phyloP scores from a whole-genome alignment of 139 green algal species.

The Picochlorum sp. region DNA sequence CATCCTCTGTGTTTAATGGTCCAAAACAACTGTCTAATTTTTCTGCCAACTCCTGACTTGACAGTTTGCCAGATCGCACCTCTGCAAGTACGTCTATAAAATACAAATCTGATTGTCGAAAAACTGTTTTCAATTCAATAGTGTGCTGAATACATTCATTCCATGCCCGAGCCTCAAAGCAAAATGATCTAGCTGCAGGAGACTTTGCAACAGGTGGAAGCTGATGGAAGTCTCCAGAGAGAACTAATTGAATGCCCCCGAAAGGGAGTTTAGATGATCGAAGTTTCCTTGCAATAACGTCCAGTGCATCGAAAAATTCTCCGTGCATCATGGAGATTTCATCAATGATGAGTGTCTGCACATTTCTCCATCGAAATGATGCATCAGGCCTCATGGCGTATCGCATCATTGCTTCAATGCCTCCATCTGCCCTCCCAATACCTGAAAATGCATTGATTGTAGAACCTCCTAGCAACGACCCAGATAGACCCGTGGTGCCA shows the following conservation, averaged over 20 bases:
- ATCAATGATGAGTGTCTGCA: conserved; percentile 46
- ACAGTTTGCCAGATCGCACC: conserved; percentile 31
- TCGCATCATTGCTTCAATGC: conserved; percentile 19
- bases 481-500: conserved; percentile 40
- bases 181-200: conserved; percentile 28
- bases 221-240: conserved; percentile 64
- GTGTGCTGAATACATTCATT: conserved; percentile 25
- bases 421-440: conserved; percentile 25
- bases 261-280: conserved; percentile 34
- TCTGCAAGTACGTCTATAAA: conserved; percentile 52
- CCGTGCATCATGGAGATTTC: conserved; percentile 58
- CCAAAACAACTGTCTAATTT: conserved; percentile 25
- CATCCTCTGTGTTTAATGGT: conserved; percentile 37
- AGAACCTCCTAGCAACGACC: conserved; percentile 36
- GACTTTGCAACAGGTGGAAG: conserved; percentile 53
- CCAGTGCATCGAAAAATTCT: conserved; percentile 39
- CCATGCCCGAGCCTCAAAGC: conserved; percentile 52
- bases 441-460: conserved; percentile 57
- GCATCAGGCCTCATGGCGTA: conserved; percentile 8
- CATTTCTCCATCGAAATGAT: conserved; percentile 28
- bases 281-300: conserved; percentile 26
- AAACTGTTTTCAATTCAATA: conserved; percentile 46
- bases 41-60: conserved; percentile 4
- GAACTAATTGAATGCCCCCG: conserved; percentile 61
- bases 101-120: conserved; percentile 42